A percentile compares a stretch with the other conserved stretches of the same genome.
Conservation (phyloP, 495 filamentous ascomycete species). For the Neurospora sp. region DNA sequence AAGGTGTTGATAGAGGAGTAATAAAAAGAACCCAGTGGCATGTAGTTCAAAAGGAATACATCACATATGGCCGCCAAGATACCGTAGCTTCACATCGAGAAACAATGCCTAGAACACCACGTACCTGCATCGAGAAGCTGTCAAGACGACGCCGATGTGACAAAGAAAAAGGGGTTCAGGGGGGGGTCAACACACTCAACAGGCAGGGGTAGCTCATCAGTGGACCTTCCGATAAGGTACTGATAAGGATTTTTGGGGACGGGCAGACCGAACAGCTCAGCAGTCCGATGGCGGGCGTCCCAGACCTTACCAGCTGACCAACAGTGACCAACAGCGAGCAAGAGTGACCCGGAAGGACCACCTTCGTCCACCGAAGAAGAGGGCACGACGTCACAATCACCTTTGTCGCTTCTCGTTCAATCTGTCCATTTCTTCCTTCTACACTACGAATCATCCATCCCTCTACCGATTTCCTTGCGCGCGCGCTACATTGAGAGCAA, state of each 20-base stretch:
- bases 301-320: neutral
- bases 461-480: neutral
- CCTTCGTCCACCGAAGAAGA: neutral
- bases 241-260: neutral
- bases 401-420: neutral
- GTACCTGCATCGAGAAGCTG: neutral
- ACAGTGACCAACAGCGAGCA: neutral
- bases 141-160: neutral
- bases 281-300: neutral
- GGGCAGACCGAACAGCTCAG: no score
- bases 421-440: neutral
- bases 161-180: neutral
- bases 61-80: neutral
- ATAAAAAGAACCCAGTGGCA: neutral
- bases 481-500: neutral
- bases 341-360: neutral
- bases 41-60: neutral
- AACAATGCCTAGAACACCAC: neutral
- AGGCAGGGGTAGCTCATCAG: neutral
- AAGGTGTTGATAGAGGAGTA: neutral
- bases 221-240: neutral
- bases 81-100: neutral
- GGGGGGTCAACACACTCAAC: neutral
- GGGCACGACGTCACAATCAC: neutral
- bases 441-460: neutral